Base-by-base conservation (phyloP, 108 stramenopile genomes). In the Skeletonema tropicum region DNA sequence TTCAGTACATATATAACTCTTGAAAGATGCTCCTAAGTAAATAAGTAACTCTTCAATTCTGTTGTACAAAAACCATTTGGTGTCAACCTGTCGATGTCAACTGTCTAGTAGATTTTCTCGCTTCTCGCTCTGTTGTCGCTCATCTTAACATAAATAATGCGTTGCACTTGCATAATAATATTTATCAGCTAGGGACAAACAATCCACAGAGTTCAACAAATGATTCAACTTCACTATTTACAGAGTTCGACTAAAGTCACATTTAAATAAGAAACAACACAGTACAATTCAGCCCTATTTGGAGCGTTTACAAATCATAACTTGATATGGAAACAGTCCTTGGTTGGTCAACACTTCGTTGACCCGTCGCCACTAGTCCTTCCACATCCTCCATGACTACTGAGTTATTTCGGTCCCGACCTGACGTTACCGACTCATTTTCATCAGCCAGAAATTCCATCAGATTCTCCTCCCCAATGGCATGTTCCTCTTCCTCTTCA, bases 251-350 rank as follows among this genome's bases (percentile, higher is more conserved):
- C 14, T 33, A 2, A 60, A 33, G 30, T 31, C 11, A 60, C 5
- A 60, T 14, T 2, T 58, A 45, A 14, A 14, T 58, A 45, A 14
- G 26, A 29, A 29, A 1, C 1, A 45, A 2, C 3, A 45, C 15
- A 45, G 26, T 45, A 45, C 42, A 15, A 45, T 15, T 45, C 42
- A 45, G 42, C 42, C 14, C 42, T 45, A 14, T 15, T 10, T 10
- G 15, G 42, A 45, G 42, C 42, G n/a, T 45, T 63, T 41, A 84
- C 57, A 84, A 75, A 68, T 84, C 83, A 55, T 66, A 75, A 60
- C 79, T 81, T 62, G 79, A 80, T 60, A 84, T 48, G 30, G 83
- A 84, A 52, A 84, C 64, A 60, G 79, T 79, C 26, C 83, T 75
- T 41, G 77, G 77, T 66, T 84, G 77, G 42, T 80, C 66, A 63